phyloP scores from a whole-genome alignment of 768 basidiomycete species.

The Suillus luteus region DNA sequence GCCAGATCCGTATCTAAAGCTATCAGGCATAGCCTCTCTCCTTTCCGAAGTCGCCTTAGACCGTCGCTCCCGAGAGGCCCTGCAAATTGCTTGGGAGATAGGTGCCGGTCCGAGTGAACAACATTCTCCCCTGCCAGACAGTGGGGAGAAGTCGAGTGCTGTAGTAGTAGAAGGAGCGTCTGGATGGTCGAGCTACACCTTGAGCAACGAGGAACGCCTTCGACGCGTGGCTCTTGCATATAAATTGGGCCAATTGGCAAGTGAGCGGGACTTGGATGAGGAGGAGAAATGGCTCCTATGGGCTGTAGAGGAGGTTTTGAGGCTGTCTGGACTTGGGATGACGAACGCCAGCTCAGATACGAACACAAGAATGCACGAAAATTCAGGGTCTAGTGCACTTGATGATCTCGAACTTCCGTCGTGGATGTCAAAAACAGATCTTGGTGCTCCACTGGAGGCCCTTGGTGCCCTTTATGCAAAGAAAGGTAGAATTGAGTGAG shows the following conservation, averaged over 20 bases:
- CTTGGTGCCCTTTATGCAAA: slow-evolving; percentile 63
- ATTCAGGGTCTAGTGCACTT: slow-evolving; percentile 33
- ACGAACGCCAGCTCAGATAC: slow-evolving; percentile 1
- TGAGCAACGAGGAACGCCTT: slow-evolving; percentile 40
- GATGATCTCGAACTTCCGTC: slow-evolving; percentile 57
- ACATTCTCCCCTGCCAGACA: slow-evolving; percentile 10
- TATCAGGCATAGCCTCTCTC: slow-evolving; percentile 64
- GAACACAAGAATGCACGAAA: neutral
- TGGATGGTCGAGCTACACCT: slow-evolving; percentile 28
- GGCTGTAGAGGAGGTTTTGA: slow-evolving; percentile 46
- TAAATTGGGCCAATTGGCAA: slow-evolving; percentile 47
- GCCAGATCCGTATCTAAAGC: slow-evolving; percentile 59
- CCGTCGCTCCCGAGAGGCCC: slow-evolving; percentile 27
- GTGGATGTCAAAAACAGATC: slow-evolving; percentile 61
- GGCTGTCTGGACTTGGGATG: slow-evolving; percentile 23
- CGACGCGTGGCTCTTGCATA: slow-evolving; percentile 47
- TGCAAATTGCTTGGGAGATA: slow-evolving; percentile 28
- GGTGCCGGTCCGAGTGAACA: slow-evolving; percentile 12
- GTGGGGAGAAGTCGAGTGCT: neutral
- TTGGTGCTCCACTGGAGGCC: slow-evolving; percentile 69
- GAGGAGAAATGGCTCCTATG: slow-evolving; percentile 45
- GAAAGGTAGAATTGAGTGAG: slow-evolving; percentile 49
- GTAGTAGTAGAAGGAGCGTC: neutral
- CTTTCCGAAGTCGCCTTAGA: slow-evolving; percentile 52
- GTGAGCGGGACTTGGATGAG: slow-evolving; percentile 38